These are phyloP conservation scores for Curvularia sp. DNA, from an alignment of 2,329 filamentous ascomycete species.

Conservation along the genomic window DNA sequence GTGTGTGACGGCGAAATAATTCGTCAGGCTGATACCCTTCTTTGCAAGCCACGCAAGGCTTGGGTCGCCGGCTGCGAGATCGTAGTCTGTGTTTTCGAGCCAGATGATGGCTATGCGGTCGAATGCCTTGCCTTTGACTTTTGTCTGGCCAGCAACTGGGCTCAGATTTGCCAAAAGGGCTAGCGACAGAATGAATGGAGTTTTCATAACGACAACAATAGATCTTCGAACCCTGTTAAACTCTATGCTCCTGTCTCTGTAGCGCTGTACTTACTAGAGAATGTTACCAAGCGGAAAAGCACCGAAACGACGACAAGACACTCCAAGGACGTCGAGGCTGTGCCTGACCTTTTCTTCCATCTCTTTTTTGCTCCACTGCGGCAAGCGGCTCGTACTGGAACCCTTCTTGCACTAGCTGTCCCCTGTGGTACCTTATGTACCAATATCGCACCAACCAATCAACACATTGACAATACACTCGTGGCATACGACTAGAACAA, in stretches of 20 bases:
- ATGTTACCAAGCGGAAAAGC: not conserved
- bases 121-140: constrained; percentile 75
- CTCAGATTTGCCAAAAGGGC: constrained; percentile 20
- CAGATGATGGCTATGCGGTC: constrained; percentile 76
- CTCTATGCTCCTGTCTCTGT: not conserved
- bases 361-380: not conserved
- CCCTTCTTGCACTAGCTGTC: not conserved
- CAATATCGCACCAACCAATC: constrained; percentile 4
- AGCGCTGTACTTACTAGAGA: not conserved
- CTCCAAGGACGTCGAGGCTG: not conserved
- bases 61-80: constrained; percentile 68
- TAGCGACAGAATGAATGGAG: constrained; percentile 19
- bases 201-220: constrained; percentile 4
- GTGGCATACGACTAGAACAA: constrained; percentile 5
- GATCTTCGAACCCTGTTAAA: not conserved
- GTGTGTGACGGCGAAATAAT: constrained; percentile 68
- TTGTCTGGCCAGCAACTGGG: constrained; percentile 53
- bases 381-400: not conserved
- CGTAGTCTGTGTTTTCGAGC: constrained; percentile 78
- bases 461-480: not conserved
- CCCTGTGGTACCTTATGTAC: not conserved
- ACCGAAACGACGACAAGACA: not conserved
- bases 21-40: constrained; percentile 68
- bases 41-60: constrained; percentile 65
- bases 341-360: not conserved